Percentiles rank a stretch among this genome's conserved stretches.
phyloP scores from a whole-genome alignment of 73 alveolate species.

The Urostyla sp. region DNA sequence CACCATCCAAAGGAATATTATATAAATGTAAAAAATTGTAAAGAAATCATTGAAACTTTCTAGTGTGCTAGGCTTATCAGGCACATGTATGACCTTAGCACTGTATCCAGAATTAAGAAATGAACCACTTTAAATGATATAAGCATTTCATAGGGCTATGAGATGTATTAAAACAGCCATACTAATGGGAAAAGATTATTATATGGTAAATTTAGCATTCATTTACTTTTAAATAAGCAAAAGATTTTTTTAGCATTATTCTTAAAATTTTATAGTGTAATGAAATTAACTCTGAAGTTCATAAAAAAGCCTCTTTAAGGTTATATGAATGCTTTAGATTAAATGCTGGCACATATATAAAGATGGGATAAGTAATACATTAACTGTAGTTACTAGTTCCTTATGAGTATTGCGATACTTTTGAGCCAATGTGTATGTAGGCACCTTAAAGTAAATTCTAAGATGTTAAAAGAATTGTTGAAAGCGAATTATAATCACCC shows the following conservation, averaged over 20 bases:
- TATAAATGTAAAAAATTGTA: too few species aligned
- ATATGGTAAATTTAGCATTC: neutral
- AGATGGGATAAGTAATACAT: constrained; percentile 82
- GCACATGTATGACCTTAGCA: constrained; percentile 10
- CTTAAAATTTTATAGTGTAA: neutral
- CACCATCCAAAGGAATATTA: too few species aligned
- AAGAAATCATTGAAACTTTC: too few species aligned
- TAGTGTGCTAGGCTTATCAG: too few species aligned
- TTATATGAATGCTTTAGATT: constrained; percentile 67
- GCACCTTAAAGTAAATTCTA: constrained; percentile 67
- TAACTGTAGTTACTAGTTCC: constrained; percentile 74
- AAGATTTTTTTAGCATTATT: too few species aligned
- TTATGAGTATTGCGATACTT: constrained; percentile 68
- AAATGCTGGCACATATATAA: constrained; percentile 84
- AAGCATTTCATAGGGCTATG: constrained; percentile 40
- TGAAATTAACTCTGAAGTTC: constrained; percentile 66
- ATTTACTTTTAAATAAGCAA: neutral
- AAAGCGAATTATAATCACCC: constrained; percentile 61
- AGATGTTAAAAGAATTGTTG: constrained; percentile 67
- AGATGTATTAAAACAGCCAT: constrained; percentile 29
- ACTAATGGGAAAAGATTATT: constrained; percentile 30
- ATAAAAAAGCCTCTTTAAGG: constrained; percentile 55
- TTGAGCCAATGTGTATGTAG: constrained; percentile 70
- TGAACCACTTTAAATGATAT: constrained; percentile 21
- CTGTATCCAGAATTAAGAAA: constrained; percentile 50